Evolutionary conservation across 2,329 filamentous ascomycete species (phyloP), one percentile per base, ranked within the genome.

Genomic region (Calonectria hongkongensis): DNA sequence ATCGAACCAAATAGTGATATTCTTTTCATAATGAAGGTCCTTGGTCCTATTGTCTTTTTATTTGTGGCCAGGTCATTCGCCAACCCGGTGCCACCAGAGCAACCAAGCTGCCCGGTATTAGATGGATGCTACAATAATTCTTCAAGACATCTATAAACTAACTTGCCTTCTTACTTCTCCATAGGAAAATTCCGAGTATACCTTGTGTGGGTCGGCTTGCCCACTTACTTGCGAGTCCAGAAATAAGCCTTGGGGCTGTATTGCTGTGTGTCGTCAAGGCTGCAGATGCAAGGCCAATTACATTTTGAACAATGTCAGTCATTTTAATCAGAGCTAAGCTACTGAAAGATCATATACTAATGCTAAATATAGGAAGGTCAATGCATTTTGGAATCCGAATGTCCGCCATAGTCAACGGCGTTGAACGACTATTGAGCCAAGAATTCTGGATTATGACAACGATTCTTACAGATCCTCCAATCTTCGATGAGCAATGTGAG

Each of bases 101-200:
- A 41, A 1, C 33, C 39, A 41, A 16, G 5, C 8, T 58, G 54
- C 33, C 10, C 1, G n/a, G 54, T 58, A 58, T 13, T 58, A 2
- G 12, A 13, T 36, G 25, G 4, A 16, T 21, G 0, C 12, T 21
- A 18, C 9, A 3, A 2, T 12, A 8, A 4, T 8, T n/a, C 5
- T 7, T 2, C 3, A 5, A 36, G 6, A 28, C 27, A 18, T 16
- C 6, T 28, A 1, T 9, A 25, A 39, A 15, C 30, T 56, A 39
- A 56, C 4, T 3, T 13, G 0, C 10, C 1, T 2, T 13, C 3
- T 21, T 41, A 2, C 2, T 27, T 41, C 10, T 1, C 39, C 39
- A 13, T 27, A 58, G 54, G 54, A 39, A 25, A 39, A 58, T 58
- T n/a, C 33, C 3, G 54, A 39, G n/a, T 58, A 58, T 41, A 58